Evolutionary conservation across 1,139 yeast genomes (phyloP), one percentile per base, ranked within the genome.

Genomic region (Kodamaea ohmeri): DNA sequence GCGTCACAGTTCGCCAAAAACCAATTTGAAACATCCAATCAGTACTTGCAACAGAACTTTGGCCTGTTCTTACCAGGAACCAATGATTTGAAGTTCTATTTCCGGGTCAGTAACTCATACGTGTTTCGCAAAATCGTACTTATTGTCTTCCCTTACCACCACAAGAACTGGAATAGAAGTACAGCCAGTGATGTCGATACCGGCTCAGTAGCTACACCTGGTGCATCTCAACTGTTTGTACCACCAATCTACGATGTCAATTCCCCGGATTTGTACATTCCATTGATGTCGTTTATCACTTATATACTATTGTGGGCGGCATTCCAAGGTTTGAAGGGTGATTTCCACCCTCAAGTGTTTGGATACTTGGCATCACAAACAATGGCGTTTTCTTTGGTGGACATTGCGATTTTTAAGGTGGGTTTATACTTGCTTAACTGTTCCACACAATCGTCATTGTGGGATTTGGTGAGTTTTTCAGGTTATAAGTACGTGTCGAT

Each of bases 201-300:
- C 13, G n/a, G 21, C 29, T 11, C 34, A 34, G 4, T 36, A 34
- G 38, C 29, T 34, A 12, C 67, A 58, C 48, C 55, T 58, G 14
- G 18, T 21, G 29, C 32, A 4, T 65, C 65, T 24, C 56, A 59
- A 6, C 58, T 55, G 12, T 87, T 72, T 56, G 83, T 86, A 1
- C 80, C 85, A 4, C 95, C 96, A 8, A 60, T 75, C 25, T 84
- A 80, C 45, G 98, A 94, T 58, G 72, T 85, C 44, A 94, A 94
- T 57, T 95, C 97, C 0, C 98, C 98, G 2, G 99, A 94, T 60
- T 76, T 92, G 70, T 94, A 94, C 60, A 87, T 94, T 40, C 99
- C 99, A 4, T 65, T 86, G 47, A 89, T 90, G 96, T 87, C 97
- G 2, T 78, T 85, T 52, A 80, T 89, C 37, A 89, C 98, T 1